Percentiles rank a stretch among this genome's conserved stretches.
Evolutionary conservation across 1,284 basidiomycete genomes (phyloP).

Genomic region (Stygiomarasmius scandens): DNA sequence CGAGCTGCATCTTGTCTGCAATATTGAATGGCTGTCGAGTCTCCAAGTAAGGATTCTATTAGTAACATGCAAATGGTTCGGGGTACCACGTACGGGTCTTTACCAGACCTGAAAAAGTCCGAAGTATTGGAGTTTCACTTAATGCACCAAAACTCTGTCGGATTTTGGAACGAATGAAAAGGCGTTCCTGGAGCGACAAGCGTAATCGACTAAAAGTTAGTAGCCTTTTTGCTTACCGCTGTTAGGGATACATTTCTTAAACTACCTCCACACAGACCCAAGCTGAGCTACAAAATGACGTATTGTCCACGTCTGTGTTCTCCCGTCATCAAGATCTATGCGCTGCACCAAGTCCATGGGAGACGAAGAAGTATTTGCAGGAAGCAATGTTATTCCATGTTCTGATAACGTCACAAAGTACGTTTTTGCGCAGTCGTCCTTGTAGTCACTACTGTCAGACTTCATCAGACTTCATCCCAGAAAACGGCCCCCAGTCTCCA

Average conservation of each 20-base stretch:
- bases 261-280: conserved; percentile 44
- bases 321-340: conserved; percentile 78
- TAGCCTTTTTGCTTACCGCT: conserved; percentile 2
- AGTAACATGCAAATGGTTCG: conserved; percentile 44
- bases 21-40: conserved; percentile 50
- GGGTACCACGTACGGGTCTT: conserved; percentile 56
- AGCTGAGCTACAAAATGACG: conserved; percentile 59
- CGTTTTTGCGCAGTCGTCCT: conserved; percentile 20
- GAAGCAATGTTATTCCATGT: conserved; percentile 76
- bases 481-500: conserved; percentile 90
- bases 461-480: conserved; percentile 56
- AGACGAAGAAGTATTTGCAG: conserved; percentile 55
- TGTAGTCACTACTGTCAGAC: conserved; percentile 14
- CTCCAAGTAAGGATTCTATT: conserved; percentile 45
- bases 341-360: conserved; percentile 61
- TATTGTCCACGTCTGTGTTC: conserved; percentile 66
- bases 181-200: conserved; percentile 56
- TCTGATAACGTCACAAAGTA: conserved; percentile 86
- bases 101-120: conserved; percentile 40
- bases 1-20: conserved; percentile 68
- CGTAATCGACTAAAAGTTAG: conserved; percentile 56
- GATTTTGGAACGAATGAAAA: conserved; percentile 65
- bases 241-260: neutral
- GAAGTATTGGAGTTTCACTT: conserved; percentile 19
- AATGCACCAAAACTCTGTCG: conserved; percentile 28